Evolutionary conservation across 192 early-diverging fungal genomes (phyloP), one percentile per base, ranked within the genome.

Genomic region (Backusella liffmaniae): DNA sequence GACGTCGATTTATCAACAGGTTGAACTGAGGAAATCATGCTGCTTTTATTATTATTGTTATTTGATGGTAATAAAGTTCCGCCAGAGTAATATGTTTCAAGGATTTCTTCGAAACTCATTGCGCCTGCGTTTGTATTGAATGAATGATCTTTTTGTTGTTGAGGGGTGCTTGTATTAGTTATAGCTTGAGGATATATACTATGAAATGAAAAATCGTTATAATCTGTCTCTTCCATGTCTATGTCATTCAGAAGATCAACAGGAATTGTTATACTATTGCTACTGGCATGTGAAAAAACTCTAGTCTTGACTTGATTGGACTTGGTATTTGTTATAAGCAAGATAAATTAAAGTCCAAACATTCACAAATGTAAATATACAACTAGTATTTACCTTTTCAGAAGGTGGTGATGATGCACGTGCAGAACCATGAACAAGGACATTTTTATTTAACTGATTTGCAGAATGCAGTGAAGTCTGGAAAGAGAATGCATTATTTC

Each of bases 381-480:
- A 23, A 67, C 1, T 15, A 4, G 35, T 36, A 23, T 21, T 9
- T 36, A 69, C 36, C 30, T 32, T 49, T 44, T 39, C 26, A 39
- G 7, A 29, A 46, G 70, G 29, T 8, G 29, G 41, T 5, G 36
- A 30, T 32, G 69, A 70, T 26, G 69, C 75, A 42, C 68, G 68
- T 37, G 75, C 70, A 71, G 67, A 70, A 0, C 75, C 75, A 30
- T 69, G 70, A 36, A 76, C 69, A 37, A 76, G 53, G 5, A 69
- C 69, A 39, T 70, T 76, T 62, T 56, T 49, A 35, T 68, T 26
- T 18, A 62, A 18, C 12, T 66, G 21, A 51, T 37, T 62, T 62
- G 12, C 12, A 29, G 56, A 62, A 30, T 42, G 42, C 5, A 35
- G 36, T 23, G 42, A 42, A 29, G 70, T n/a, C 39, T 46, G 39